Conservation (phyloP, 1,139 yeast genomes). For the Pichia sp. region DNA sequence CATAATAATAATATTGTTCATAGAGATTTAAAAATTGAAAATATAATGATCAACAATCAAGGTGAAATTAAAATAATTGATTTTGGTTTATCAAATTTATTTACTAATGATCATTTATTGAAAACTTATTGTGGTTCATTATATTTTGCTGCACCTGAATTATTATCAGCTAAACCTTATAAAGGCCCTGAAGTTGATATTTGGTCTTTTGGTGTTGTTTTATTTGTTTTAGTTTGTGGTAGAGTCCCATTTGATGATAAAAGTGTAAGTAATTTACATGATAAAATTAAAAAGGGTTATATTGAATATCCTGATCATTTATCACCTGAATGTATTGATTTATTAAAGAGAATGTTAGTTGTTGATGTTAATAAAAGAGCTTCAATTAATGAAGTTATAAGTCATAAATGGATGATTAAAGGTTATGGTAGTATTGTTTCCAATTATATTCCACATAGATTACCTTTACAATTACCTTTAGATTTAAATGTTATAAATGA, state of each 20-base stretch:
- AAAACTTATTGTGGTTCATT: slow-evolving; percentile 96
- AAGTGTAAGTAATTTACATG: slow-evolving; percentile 86
- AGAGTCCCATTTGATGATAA: slow-evolving; percentile 98
- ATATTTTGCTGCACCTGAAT: slow-evolving; percentile 97
- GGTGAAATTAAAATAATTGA: slow-evolving; percentile 96
- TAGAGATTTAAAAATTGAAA: slow-evolving; percentile 93
- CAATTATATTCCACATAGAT: slow-evolving; percentile 67
- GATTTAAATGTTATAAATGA: slow-evolving; percentile 65
- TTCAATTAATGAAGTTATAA: slow-evolving; percentile 64
- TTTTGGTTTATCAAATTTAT: slow-evolving; percentile 89
- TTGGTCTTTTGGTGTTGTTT: slow-evolving; percentile 96
- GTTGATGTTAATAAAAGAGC: slow-evolving; percentile 85
- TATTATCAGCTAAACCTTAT: slow-evolving; percentile 86
- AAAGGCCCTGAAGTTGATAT: slow-evolving; percentile 96
- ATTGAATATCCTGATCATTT: slow-evolving; percentile 88
- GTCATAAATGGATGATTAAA: slow-evolving; percentile 92
- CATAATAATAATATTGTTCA: slow-evolving; percentile 94
- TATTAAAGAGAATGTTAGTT: slow-evolving; percentile 83
- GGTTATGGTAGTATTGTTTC: slow-evolving; percentile 76
- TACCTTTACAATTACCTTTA: slow-evolving; percentile 69
- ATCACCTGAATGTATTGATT: slow-evolving; percentile 75
- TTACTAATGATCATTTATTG: slow-evolving; percentile 61
- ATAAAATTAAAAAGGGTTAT: slow-evolving; percentile 84
- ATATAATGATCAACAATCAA: slow-evolving; percentile 85
- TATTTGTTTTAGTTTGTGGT: slow-evolving; percentile 92